Evolutionary conservation across 495 filamentous ascomycete genomes (phyloP).

Genomic region (Xylaria flabelliformis): DNA sequence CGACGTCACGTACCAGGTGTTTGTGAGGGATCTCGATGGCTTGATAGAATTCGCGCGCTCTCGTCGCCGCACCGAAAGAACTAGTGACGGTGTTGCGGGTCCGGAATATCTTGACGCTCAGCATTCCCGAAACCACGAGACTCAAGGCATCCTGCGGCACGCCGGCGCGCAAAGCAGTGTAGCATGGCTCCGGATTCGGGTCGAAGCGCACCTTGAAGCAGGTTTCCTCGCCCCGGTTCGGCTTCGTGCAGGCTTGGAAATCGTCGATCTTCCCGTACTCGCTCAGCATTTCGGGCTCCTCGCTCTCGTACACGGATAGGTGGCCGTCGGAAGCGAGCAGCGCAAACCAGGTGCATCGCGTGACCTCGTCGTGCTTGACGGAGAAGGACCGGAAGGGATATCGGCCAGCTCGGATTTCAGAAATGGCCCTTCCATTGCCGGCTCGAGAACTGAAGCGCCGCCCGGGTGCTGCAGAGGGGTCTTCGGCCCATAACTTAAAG

Average conservation of each 20-base stretch:
- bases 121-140: slow-evolving; percentile 84
- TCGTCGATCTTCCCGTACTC: slow-evolving; percentile 77
- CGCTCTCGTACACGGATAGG: slow-evolving; percentile 82
- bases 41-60: slow-evolving; percentile 72
- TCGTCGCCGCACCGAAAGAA: slow-evolving; percentile 55
- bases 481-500: slow-evolving; percentile 90
- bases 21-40: slow-evolving; percentile 78
- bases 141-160: slow-evolving; percentile 74
- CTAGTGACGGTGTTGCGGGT: slow-evolving; percentile 66
- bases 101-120: slow-evolving; percentile 78
- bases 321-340: slow-evolving; percentile 81
- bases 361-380: slow-evolving; percentile 73
- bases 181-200: slow-evolving; percentile 79
- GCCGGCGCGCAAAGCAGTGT: slow-evolving; percentile 74
- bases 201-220: slow-evolving; percentile 86
- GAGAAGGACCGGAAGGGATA: slow-evolving; percentile 72
- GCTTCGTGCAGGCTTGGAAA: slow-evolving; percentile 65
- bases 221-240: slow-evolving; percentile 78
- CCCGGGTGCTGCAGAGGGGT: slow-evolving; percentile 74
- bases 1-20: slow-evolving; percentile 84
- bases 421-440: slow-evolving; percentile 47
- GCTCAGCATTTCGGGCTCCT: slow-evolving; percentile 79
- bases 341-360: slow-evolving; percentile 78
- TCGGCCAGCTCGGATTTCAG: slow-evolving; percentile 50
- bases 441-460: slow-evolving; percentile 69